phyloP scores from a whole-genome alignment of 306 rosid genomes.

The Pyrus betulifolia region DNA sequence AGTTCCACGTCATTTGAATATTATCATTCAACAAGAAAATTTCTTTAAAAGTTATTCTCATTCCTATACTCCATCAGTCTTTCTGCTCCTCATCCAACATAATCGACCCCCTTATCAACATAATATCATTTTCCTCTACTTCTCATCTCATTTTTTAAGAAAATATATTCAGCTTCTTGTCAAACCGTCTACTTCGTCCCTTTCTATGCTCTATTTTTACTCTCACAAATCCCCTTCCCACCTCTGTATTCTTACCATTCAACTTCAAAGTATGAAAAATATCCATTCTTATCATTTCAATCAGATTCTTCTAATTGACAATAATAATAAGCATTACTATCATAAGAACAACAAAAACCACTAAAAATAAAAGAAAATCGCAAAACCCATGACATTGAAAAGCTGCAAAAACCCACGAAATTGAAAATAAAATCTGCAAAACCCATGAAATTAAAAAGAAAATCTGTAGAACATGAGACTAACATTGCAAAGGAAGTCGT shows the following conservation, averaged over 20 bases:
- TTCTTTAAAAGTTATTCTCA: neutral
- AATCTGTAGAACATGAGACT: too few relatives aligned
- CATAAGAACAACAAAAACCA: too few relatives aligned
- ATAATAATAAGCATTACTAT: too few relatives aligned
- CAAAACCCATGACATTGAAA: too few relatives aligned
- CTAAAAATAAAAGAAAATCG: too few relatives aligned
- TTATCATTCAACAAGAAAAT: neutral
- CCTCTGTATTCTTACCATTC: neutral
- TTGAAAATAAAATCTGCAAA: too few relatives aligned
- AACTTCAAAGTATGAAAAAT: neutral
- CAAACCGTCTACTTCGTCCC: neutral
- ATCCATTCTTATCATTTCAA: neutral
- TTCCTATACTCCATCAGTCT: neutral
- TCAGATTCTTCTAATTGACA: too few relatives aligned
- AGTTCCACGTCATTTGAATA: neutral
- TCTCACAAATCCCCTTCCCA: neutral
- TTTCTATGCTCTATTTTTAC: neutral
- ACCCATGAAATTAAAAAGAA: too few relatives aligned
- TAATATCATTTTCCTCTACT: neutral
- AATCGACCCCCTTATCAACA: neutral
- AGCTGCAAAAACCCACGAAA: too few relatives aligned
- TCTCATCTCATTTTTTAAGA: neutral
- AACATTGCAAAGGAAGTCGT: too few relatives aligned
- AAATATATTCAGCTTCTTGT: neutral
- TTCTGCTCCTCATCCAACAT: neutral